Evolutionary conservation across 78 protist species (phyloP).

Genomic region (Mantamonas sphyraenae): DNA sequence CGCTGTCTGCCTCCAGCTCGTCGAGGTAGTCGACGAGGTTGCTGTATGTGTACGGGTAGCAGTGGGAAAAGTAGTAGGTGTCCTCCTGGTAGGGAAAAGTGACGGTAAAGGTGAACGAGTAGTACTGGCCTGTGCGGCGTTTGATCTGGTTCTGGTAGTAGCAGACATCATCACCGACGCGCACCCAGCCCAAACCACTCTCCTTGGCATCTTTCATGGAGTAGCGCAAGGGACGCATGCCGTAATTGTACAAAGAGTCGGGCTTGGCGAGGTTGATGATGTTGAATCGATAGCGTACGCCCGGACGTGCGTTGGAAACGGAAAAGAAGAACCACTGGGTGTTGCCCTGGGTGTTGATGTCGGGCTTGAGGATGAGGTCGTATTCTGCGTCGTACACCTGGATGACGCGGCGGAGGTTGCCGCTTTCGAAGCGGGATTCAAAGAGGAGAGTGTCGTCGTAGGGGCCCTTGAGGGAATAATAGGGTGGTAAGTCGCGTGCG

Average conservation of each 20-base stretch:
- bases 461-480: constrained; percentile 14
- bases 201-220: constrained; percentile 5
- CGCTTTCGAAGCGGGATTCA: constrained; percentile 59
- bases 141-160: constrained; percentile 21
- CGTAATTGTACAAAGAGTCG: constrained; percentile 39
- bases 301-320: constrained; percentile 14
- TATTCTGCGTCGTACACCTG: constrained; percentile 28
- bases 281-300: constrained; percentile 51
- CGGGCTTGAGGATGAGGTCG: constrained; percentile 52
- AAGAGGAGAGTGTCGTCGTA: constrained; percentile 48
- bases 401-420: constrained; percentile 51
- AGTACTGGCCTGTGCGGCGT: background rate
- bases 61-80: constrained; percentile 41
- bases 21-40: constrained; percentile 5
- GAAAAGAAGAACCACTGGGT: constrained; percentile 77
- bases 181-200: constrained; percentile 45
- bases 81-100: constrained; percentile 18
- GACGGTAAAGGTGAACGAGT: constrained; percentile 49
- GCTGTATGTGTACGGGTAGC: constrained; percentile 65
- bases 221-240: constrained; percentile 56
- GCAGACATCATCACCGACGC: constrained; percentile 37
- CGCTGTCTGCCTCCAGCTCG: constrained; percentile 2
- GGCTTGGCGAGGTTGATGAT: constrained; percentile 57
- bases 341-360: constrained; percentile 49
- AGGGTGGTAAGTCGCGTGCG: background rate